These are phyloP conservation scores for Furcasterigmium furcatum DNA, from an alignment of 2,329 filamentous ascomycete species.

Conservation along the genomic window DNA sequence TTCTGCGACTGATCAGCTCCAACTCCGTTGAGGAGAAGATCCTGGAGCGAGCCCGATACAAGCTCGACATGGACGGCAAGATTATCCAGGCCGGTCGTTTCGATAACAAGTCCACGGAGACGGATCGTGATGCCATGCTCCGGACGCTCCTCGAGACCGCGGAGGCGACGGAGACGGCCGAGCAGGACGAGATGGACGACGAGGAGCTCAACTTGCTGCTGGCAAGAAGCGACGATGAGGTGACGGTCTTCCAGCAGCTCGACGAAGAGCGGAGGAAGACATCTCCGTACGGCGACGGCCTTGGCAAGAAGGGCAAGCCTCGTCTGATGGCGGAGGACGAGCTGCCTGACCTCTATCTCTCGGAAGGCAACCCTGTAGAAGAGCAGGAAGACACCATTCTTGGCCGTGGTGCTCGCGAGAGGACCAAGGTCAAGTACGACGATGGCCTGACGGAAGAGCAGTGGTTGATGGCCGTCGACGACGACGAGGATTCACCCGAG, in stretches of 20 bases:
- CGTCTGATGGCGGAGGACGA: constrained; percentile 86
- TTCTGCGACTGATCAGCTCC: constrained; percentile 90
- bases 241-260: constrained; percentile 74
- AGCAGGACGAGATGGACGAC: constrained; percentile 97
- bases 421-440: constrained; percentile 92
- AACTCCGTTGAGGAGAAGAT: constrained; percentile 99
- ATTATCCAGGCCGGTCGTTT: constrained; percentile 99
- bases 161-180: constrained; percentile 62
- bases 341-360: constrained; percentile 89
- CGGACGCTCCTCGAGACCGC: constrained; percentile 88
- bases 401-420: constrained; percentile 90
- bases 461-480: constrained; percentile 97
- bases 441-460: constrained; percentile 98
- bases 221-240: constrained; percentile 80
- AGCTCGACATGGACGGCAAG: constrained; percentile 99
- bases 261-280: constrained; percentile 70
- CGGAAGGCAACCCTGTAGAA: constrained; percentile 75
- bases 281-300: constrained; percentile 66
- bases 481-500: constrained; percentile 91
- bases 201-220: constrained; percentile 95
- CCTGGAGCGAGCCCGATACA: constrained; percentile 91
- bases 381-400: constrained; percentile 73
- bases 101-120: constrained; percentile 98
- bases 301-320: constrained; percentile 61
- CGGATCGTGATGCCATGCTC: constrained; percentile 95